A percentile compares a stretch with the other conserved stretches of the same genome.
Conservation (phyloP, 129 eudicot species). For the Scalesia atractyloides region DNA sequence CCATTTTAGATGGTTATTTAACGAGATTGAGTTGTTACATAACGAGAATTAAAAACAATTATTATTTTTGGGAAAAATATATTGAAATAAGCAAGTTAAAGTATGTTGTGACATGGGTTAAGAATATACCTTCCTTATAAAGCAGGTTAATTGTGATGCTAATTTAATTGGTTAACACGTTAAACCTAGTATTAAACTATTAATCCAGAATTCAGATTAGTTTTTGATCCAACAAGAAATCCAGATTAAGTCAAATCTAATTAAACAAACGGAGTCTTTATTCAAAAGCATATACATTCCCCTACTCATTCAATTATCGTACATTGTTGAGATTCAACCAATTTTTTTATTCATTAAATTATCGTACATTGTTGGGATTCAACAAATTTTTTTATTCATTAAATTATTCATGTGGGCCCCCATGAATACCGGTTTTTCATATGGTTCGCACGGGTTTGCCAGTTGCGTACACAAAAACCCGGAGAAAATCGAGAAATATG, state of each 20-base stretch:
- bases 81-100: background rate
- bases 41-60: too few relatives aligned
- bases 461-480: too few relatives aligned
- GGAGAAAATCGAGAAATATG: too few relatives aligned
- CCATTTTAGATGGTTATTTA: too few relatives aligned
- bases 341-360: too few relatives aligned
- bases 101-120: background rate
- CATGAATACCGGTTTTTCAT: too few relatives aligned
- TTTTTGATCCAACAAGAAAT: background rate
- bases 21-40: too few relatives aligned
- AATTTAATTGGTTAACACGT: slow-evolving; percentile 16
- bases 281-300: slow-evolving; percentile 14
- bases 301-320: slow-evolving; percentile 8
- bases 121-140: slow-evolving; percentile 20
- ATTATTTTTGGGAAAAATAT: too few relatives aligned
- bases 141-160: slow-evolving; percentile 19
- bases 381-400: too few relatives aligned
- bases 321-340: background rate
- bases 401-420: too few relatives aligned
- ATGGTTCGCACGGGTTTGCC: too few relatives aligned
- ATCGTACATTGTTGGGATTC: too few relatives aligned
- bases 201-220: background rate
- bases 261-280: background rate
- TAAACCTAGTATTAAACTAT: slow-evolving; percentile 8
- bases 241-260: background rate